A percentile compares a stretch with the other conserved stretches of the same genome.
phyloP scores from a whole-genome alignment of 2,329 filamentous ascomycete species.

The Dendryphion nanum region DNA sequence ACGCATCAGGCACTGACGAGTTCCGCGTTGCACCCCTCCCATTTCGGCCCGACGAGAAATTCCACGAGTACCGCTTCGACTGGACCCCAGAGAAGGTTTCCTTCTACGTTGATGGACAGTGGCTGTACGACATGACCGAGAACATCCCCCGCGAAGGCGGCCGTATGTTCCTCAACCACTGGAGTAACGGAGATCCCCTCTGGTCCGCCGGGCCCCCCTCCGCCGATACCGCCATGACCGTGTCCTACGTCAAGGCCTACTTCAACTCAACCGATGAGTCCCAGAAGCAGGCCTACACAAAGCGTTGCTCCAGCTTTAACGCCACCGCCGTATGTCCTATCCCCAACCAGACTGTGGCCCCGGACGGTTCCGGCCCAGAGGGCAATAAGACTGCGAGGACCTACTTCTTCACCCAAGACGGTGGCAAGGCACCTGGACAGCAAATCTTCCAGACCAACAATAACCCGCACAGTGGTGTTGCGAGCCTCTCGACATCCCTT shows the following conservation, averaged over 20 bases:
- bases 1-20: conserved; percentile 59
- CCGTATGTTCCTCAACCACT: conserved; percentile 69
- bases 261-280: conserved; percentile 65
- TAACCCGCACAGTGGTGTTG: conserved; percentile 9
- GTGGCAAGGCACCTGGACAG: conserved; percentile 27
- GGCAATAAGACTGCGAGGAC: conserved; percentile 29
- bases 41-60: conserved; percentile 64
- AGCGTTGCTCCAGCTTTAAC: conserved; percentile 30
- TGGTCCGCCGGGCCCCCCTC: conserved; percentile 72
- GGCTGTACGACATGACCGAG: conserved; percentile 56
- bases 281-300: conserved; percentile 26
- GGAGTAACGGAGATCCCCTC: conserved; percentile 70
- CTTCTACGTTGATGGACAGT: conserved; percentile 66
- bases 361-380: conserved; percentile 20
- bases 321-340: conserved; percentile 32
- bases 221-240: conserved; percentile 60
- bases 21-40: conserved; percentile 59
- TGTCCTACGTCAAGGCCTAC: conserved; percentile 74
- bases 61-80: conserved; percentile 80
- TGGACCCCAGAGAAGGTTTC: conserved; percentile 62
- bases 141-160: conserved; percentile 62
- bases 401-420: conserved; percentile 35
- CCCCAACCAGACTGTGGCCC: conserved; percentile 29
- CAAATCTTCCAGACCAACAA: conserved; percentile 18
- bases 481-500: conserved; percentile 13